Evolutionary conservation across 306 rosid genomes (phyloP), one percentile per base, ranked within the genome.

Genomic region (Cicer bijugum): DNA sequence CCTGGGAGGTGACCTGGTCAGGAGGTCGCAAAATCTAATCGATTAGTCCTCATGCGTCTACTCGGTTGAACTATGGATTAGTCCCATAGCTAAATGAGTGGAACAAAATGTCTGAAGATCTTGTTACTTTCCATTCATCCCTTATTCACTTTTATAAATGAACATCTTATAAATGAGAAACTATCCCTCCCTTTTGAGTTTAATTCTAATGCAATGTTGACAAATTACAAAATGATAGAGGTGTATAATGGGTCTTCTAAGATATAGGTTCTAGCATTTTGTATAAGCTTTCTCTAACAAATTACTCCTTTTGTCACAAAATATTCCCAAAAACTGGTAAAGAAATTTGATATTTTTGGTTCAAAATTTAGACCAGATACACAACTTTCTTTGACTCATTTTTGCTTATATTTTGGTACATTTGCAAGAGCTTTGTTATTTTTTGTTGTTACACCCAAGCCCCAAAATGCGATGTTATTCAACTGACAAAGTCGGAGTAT

Each of bases 401-500:
- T 28, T 28, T 28, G 5, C 5, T 3, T 28, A 28, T 28, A 28
- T 28, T 4, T 28, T 28, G 35, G 35, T 28, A 28, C 35, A 23
- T 28, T 56, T 14, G 74, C 67, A 35, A n/a, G 10, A 33, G 56
- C 58, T 70, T 63, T 78, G 47, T 16, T 69, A n/a, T 17, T 46
- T 67, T 33, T 5, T 5, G 23, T 2, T 11, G 62, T 44, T 62
- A 55, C 37, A 55, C 65, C 78, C 16, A 19, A 69, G 48, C 17
- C 63, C 15, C 16, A 43, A 59, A 42, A 23, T 33, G 12, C 43
- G 33, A 5, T 20, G 44, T 59, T 44, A 28, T 72, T 43, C 45
- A 23, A 43, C 28, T 44, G n/a, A 74, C 69, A 60, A 12, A 47
- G 48, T 48, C 48, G 15, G 38, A 11, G 47, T 44, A 47, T 61